Evolutionary conservation across 768 basidiomycete genomes (phyloP).

Genomic region (Amyloporia xantha): DNA sequence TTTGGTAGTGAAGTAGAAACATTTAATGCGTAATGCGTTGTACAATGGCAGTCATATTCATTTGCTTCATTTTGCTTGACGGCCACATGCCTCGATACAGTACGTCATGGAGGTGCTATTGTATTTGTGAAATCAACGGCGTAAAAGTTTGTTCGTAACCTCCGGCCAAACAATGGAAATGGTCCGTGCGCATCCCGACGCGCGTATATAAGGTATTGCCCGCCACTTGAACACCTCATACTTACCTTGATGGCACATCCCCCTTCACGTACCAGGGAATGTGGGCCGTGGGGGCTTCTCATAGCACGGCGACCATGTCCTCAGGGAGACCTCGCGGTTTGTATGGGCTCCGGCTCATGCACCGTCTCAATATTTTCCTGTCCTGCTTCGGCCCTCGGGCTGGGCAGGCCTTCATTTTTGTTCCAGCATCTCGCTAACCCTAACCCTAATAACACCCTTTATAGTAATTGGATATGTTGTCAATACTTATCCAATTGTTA

Average conservation of each 20-base stretch:
- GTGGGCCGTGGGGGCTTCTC: conserved; percentile 31
- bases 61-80: not conserved
- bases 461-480: not conserved
- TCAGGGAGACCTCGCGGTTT: conserved; percentile 36
- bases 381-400: conserved; percentile 46
- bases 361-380: conserved; percentile 41
- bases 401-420: conserved; percentile 37
- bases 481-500: not conserved
- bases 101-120: too few relatives aligned
- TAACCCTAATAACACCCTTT: conserved; percentile 21
- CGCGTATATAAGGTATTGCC: conserved; percentile 4
- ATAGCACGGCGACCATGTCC: conserved; percentile 54
- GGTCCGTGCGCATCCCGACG: conserved; percentile 12
- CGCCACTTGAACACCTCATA: conserved; percentile 18
- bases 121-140: too few relatives aligned
- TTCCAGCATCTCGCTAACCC: conserved; percentile 20
- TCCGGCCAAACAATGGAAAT: too few relatives aligned
- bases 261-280: conserved; percentile 30
- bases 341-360: conserved; percentile 36
- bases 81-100: not conserved
- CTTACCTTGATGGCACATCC: conserved; percentile 29
- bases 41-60: not conserved
- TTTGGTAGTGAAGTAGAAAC: not conserved
- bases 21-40: not conserved
- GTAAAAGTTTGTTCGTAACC: too few relatives aligned